These are phyloP conservation scores for Noccaea caerulescens DNA, from an alignment of 345 rosid genomes.

Conservation along the genomic window DNA sequence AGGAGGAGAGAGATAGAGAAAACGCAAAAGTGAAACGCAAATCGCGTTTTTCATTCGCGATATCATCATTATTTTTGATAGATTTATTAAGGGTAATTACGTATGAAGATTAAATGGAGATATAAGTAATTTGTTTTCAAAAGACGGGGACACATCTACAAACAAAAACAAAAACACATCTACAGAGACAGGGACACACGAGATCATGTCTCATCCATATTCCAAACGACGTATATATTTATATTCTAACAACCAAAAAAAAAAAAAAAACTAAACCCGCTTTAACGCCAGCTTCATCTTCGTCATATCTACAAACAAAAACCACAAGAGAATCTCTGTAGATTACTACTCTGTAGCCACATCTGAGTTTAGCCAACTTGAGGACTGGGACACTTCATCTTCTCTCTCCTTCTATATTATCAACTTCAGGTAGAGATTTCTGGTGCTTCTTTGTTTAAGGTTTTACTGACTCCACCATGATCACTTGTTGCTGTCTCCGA, in stretches of 20 bases:
- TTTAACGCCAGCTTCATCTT: conserved; percentile 29
- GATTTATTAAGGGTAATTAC: too few species aligned
- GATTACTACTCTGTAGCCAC: neutral
- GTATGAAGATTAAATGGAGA: too few species aligned
- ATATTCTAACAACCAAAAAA: too few species aligned
- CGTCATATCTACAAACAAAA: conserved; percentile 40
- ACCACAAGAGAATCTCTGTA: conserved; percentile 13
- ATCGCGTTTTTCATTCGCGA: too few species aligned
- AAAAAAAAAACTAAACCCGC: neutral
- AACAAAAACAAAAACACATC: too few species aligned
- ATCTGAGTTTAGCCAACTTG: conserved; percentile 24
- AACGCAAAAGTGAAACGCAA: too few species aligned
- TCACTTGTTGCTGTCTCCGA: conserved; percentile 39
- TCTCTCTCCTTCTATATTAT: neutral
- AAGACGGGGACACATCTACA: too few species aligned
- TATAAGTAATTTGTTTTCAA: too few species aligned
- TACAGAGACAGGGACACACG: too few species aligned
- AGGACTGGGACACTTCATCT: neutral
- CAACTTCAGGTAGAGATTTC: conserved; percentile 49
- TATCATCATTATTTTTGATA: too few species aligned
- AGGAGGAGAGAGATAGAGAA: too few species aligned
- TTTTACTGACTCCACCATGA: conserved; percentile 42
- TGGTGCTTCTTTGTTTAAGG: conserved; percentile 38
- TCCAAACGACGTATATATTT: conserved; percentile 9
- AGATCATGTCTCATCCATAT: neutral